A percentile compares a stretch with the other conserved stretches of the same genome.
Evolutionary conservation across 1,284 basidiomycete species (phyloP).

Genomic region (Amylostereum areolatum): DNA sequence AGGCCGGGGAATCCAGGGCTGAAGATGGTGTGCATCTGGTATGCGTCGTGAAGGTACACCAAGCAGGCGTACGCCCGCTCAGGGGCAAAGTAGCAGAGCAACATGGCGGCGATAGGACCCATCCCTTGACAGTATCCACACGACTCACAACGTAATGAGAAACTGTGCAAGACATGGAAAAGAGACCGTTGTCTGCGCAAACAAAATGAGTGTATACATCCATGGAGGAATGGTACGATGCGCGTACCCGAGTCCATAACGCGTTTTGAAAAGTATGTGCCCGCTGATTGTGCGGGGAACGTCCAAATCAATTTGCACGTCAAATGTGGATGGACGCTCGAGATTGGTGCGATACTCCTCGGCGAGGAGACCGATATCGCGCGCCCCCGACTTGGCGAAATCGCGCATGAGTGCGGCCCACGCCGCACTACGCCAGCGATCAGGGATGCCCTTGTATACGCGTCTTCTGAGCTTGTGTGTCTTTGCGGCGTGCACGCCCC

Average conservation of each 20-base stretch:
- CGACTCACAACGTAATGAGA: constrained; percentile 78
- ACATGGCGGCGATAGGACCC: constrained; percentile 94
- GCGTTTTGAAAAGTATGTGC: constrained; percentile 90
- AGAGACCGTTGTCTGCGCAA: constrained; percentile 78
- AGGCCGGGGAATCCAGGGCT: constrained; percentile 94
- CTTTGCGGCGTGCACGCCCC: constrained; percentile 64
- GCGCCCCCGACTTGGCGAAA: constrained; percentile 39
- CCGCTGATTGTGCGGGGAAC: constrained; percentile 96
- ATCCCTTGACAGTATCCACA: constrained; percentile 99
- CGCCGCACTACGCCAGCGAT: constrained; percentile 89
- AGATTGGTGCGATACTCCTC: constrained; percentile 60
- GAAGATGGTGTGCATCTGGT: constrained; percentile 87
- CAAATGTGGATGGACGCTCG: constrained; percentile 80
- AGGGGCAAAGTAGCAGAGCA: constrained; percentile 90
- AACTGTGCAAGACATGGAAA: constrained; percentile 92
- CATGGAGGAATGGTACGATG: constrained; percentile 4
- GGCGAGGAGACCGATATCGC: constrained; percentile 36
- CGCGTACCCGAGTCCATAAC: constrained; percentile 88
- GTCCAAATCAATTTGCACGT: constrained; percentile 98
- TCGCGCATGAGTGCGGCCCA: constrained; percentile 78
- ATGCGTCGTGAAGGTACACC: constrained; percentile 83
- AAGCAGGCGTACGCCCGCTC: constrained; percentile 84
- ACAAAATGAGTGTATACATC: constrained; percentile 5
- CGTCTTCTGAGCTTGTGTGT: constrained; percentile 63
- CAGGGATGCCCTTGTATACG: constrained; percentile 94